Base-by-base conservation (phyloP, 2,329 filamentous ascomycete genomes). In the Pyrenophora teres region DNA sequence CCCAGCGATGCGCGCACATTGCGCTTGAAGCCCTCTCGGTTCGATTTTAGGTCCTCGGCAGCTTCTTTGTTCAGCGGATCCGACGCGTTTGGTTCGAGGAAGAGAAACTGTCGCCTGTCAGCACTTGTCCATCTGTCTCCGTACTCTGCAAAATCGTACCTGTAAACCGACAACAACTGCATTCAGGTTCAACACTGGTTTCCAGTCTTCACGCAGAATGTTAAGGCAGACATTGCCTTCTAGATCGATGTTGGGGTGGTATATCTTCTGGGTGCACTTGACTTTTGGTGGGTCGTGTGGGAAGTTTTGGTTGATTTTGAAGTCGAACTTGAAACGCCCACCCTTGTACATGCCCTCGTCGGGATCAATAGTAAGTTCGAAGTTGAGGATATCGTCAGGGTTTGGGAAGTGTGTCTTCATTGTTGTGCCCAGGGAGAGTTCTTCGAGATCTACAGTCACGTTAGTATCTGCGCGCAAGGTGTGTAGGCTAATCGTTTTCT, bases 21-120 rank as follows among this genome's bases (percentile, higher is more conserved):
- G 55, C 91, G 82, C 81, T 92, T 94, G 78, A 99, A 99, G 25
- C 81, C 84, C 46, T 97, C 94, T 32, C 92, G 80, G 74, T 94
- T 96, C 40, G 81, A 81, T 66, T 93, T 86, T 63, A 99, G 80
- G 70, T 97, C 94, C 56, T 97, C 92, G 3, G 94, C 94, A 0
- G 94, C 94, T 69, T 97, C 93, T 80, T 99, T 97, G 77, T 99
- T 99, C 55, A 99, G 79, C n/a, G 94, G 94, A 71, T 99, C 94
- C 41, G 89, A 92, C 8, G 94, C 92, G 71, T 99, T 99, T 15
- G 94, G 94, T 74, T 99, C 94, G 57, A 97, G 86, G 82, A 99
- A 99, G 44, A 99, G 82, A 72, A 97, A 97, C 88, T 96, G 74
- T 40, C 7, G 30, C 9, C 33, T 18, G 30, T 60, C 21, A 59